Percentiles rank a stretch among this genome's conserved stretches.
phyloP scores from a whole-genome alignment of 305 asterid genomes.

The Caryopteris hybrid region DNA sequence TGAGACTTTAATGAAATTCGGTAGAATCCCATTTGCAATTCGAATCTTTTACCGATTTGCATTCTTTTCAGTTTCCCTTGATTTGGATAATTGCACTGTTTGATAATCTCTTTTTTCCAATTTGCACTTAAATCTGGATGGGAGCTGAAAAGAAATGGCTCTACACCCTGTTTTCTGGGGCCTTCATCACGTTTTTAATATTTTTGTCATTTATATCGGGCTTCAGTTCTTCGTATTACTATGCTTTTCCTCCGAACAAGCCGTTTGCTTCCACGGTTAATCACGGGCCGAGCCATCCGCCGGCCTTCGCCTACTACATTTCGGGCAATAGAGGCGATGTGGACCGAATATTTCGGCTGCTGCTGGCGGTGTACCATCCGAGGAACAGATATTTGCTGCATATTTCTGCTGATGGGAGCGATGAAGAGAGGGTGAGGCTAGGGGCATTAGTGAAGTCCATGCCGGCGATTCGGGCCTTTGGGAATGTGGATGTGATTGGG shows the following conservation, averaged over 20 bases:
- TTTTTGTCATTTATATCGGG: slow-evolving; percentile 72
- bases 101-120: background rate
- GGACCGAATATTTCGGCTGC: slow-evolving; percentile 70
- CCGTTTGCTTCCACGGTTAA: slow-evolving; percentile 50
- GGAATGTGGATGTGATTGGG: slow-evolving; percentile 94
- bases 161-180: slow-evolving; percentile 81
- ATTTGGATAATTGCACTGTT: background rate
- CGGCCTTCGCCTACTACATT: slow-evolving; percentile 85
- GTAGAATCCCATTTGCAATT: slow-evolving; percentile 6
- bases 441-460: slow-evolving; percentile 64
- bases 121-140: slow-evolving; percentile 35
- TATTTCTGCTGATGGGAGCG: slow-evolving; percentile 66
- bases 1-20: slow-evolving; percentile 5
- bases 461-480: slow-evolving; percentile 75
- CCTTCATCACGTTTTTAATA: slow-evolving; percentile 70
- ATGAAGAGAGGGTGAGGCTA: slow-evolving; percentile 69
- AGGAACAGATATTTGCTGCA: slow-evolving; percentile 95
- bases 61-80: background rate
- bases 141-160: slow-evolving; percentile 97
- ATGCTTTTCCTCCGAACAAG: slow-evolving; percentile 53
- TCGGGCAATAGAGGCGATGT: slow-evolving; percentile 75
- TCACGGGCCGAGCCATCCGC: slow-evolving; percentile 77
- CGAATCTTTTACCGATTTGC: slow-evolving; percentile 11
- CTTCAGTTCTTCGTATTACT: slow-evolving; percentile 64
- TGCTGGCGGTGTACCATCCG: slow-evolving; percentile 93